These are phyloP conservation scores for Pistacia vera DNA, from an alignment of 345 rosid species.

Conservation along the genomic window DNA sequence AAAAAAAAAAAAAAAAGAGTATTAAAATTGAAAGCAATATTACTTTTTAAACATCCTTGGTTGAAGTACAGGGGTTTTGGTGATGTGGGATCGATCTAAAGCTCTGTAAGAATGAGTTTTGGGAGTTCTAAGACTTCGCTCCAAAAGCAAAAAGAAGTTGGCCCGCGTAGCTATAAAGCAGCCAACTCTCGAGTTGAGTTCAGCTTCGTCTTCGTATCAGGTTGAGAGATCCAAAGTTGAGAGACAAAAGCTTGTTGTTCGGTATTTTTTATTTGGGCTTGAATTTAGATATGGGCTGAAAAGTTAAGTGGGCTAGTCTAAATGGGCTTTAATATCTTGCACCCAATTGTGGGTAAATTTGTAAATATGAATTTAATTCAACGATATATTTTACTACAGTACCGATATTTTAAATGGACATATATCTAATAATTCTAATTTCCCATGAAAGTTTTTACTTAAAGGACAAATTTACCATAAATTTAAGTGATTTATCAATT, in stretches of 20 bases:
- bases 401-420: too few relatives aligned
- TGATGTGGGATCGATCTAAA: constrained; percentile 13
- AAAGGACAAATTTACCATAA: too few relatives aligned
- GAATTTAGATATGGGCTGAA: background rate
- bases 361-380: too few relatives aligned
- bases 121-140: background rate
- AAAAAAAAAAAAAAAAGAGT: background rate
- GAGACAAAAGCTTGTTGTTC: background rate
- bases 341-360: background rate
- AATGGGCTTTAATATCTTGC: background rate
- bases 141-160: background rate
- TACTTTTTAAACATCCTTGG: constrained; percentile 53
- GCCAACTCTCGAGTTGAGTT: background rate
- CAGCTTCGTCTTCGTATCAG: background rate
- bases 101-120: background rate
- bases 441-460: too few relatives aligned
- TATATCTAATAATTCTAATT: too few relatives aligned
- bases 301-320: background rate
- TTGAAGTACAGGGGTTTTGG: constrained; percentile 2
- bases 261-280: background rate
- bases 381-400: too few relatives aligned
- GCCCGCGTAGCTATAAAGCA: background rate
- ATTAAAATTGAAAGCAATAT: background rate
- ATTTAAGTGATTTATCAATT: too few relatives aligned
- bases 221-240: background rate